Evolutionary conservation across 768 basidiomycete species (phyloP), one percentile per base, ranked within the genome.

Genomic region (Paxillus ammoniavirescens): DNA sequence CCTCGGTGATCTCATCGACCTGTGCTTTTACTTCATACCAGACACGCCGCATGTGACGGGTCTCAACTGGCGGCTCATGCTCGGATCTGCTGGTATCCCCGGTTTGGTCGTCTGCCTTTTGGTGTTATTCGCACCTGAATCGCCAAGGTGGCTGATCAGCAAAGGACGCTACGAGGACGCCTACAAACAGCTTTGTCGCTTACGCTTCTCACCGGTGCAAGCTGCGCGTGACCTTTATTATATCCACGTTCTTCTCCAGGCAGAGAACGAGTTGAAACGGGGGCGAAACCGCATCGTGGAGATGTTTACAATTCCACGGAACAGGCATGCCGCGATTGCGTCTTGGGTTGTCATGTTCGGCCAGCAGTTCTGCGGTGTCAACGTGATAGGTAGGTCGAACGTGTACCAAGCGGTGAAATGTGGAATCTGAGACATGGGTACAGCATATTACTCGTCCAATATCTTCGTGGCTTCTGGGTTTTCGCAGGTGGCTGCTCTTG

Each of bases 291-390:
- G 81, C 17, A 80, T 85, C 64, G 38, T 75, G 48, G 86, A 89
- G 58, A 75, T 90, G 18, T 89, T 89, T 70, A 83, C 80, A 14
- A 70, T 90, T 36, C 86, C 87, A n/a, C 82, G 90, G 17, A 82
- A 82, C 60, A 77, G 84, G 28, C 76, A 86, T 37, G 86, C 84
- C 1, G 67, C 78, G 12, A 64, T 79, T 41, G 84, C 80, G 0
- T 77, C 79, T 12, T 73, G 74, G 50, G 74, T 82, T 52, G 82
- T 87, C 59, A 87, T 86, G 84, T 83, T 91, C 62, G 78, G 77
- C 12, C 87, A 89, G 64, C 86, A 89, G 71, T 84, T 89, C 78
- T 87, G 86, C 61, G 87, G 87, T 47, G 82, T 89, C 69, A 88
- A 89, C 71, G 82, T 82, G 35, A 76, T 76, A 57, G 54, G 52